These are phyloP conservation scores for Acanthamoeba triangularis DNA, from an alignment of 208 protist genomes.

Conservation along the genomic window DNA sequence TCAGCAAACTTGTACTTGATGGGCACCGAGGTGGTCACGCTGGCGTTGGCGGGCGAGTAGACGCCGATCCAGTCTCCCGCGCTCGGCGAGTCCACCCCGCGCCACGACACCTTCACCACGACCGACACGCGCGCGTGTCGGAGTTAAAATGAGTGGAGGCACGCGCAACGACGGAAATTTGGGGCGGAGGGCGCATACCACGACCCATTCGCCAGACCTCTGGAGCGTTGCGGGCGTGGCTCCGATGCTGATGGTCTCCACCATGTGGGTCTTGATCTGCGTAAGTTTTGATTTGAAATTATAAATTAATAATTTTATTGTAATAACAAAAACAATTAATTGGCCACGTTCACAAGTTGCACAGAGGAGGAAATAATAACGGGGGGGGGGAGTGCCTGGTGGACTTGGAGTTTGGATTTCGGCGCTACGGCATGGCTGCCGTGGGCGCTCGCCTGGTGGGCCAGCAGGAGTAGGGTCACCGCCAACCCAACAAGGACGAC, in stretches of 20 bases:
- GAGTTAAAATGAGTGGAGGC: not conserved
- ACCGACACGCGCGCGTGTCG: not conserved
- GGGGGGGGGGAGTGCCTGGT: not conserved
- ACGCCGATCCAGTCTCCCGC: not conserved
- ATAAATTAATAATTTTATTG: too few relatives aligned
- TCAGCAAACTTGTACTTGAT: constrained; percentile 19
- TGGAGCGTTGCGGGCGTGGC: not conserved
- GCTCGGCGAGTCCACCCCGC: not conserved
- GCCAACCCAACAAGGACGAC: not conserved
- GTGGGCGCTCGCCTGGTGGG: not conserved
- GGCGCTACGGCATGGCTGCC: not conserved
- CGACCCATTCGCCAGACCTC: constrained; percentile 6
- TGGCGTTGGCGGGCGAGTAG: not conserved
- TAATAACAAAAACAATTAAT: not conserved
- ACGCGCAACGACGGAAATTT: not conserved
- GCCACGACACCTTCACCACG: not conserved
- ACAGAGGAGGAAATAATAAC: not conserved
- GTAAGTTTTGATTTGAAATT: not conserved
- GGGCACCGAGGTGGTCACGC: not conserved
- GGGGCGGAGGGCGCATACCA: not conserved
- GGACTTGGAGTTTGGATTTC: not conserved
- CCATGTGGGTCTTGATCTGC: not conserved
- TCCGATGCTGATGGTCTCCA: not conserved
- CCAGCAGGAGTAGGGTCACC: not conserved
- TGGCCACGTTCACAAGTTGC: not conserved